Conservation (phyloP, 805 yeast genomes). For the Candida methanosorbosa region DNA sequence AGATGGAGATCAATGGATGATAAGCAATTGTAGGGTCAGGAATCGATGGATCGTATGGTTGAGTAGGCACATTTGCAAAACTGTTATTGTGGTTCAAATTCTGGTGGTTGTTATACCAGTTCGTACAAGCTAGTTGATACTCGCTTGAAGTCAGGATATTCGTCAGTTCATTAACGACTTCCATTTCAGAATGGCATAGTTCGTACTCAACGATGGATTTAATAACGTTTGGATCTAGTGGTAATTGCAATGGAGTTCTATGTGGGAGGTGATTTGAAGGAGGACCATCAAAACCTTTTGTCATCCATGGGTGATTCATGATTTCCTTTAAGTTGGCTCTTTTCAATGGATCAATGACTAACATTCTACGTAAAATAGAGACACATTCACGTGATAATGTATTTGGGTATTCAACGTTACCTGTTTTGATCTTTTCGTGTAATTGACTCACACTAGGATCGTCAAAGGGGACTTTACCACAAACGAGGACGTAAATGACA, state of each 20-base stretch:
- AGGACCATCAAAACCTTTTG: conserved; percentile 70
- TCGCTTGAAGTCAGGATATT: conserved; percentile 52
- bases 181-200: conserved; percentile 55
- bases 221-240: conserved; percentile 59
- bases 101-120: conserved; percentile 42
- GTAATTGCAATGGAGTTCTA: conserved; percentile 65
- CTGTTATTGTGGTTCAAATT: conserved; percentile 14
- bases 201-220: conserved; percentile 72
- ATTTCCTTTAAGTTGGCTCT: conserved; percentile 79
- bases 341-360: conserved; percentile 78
- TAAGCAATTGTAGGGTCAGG: conserved; percentile 80
- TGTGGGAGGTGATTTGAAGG: conserved; percentile 68
- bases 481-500: conserved; percentile 86
- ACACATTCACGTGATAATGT: conserved; percentile 74
- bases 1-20: conserved; percentile 84
- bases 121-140: conserved; percentile 52
- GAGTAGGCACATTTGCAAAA: too few species aligned
- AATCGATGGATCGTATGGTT: conserved; percentile 20
- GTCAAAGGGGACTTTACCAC: conserved; percentile 98
- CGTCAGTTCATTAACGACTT: conserved; percentile 47
- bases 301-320: conserved; percentile 91
- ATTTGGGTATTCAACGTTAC: conserved; percentile 85
- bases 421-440: conserved; percentile 90
- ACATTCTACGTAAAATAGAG: conserved; percentile 75
- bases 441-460: conserved; percentile 87